Conservation (phyloP, 1,284 basidiomycete species). For the Cryptococcus sp. region DNA sequence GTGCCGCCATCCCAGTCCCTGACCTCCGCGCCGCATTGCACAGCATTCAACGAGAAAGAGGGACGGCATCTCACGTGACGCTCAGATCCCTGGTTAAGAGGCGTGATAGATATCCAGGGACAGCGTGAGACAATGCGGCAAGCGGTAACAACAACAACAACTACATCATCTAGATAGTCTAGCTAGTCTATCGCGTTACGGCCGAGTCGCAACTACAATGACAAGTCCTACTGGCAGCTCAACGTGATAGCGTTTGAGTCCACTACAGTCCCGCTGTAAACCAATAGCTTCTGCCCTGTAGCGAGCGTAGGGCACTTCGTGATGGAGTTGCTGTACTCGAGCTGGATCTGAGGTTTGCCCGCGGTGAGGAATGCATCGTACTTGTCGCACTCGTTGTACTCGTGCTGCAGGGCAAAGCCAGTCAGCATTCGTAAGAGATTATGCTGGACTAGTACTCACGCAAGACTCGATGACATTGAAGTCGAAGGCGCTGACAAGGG, state of each 20-base stretch:
- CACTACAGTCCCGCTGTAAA: slow-evolving; percentile 21
- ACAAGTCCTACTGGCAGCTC: slow-evolving; percentile 12
- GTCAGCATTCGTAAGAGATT: slow-evolving; percentile 24
- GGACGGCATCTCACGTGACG: too few species aligned
- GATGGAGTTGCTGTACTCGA: slow-evolving; percentile 31
- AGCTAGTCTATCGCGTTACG: too few species aligned
- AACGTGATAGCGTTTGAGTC: slow-evolving; percentile 24
- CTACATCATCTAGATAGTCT: too few species aligned
- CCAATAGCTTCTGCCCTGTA: slow-evolving; percentile 16
- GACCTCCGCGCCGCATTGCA: too few species aligned
- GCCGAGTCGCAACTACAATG: too few species aligned
- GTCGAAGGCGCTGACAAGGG: slow-evolving; percentile 22
- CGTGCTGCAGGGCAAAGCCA: slow-evolving; percentile 8
- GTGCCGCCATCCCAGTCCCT: too few species aligned
- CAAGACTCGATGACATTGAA: slow-evolving; percentile 31
- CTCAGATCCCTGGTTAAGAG: too few species aligned
- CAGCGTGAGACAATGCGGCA: too few species aligned
- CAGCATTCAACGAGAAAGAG: too few species aligned
- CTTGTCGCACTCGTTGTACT: slow-evolving; percentile 31
- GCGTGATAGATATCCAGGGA: too few species aligned
- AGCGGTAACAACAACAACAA: too few species aligned
- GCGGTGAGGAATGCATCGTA: slow-evolving; percentile 31
- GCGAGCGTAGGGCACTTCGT: slow-evolving; percentile 18
- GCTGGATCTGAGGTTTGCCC: slow-evolving; percentile 37
- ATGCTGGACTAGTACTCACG: slow-evolving; percentile 27